These are phyloP conservation scores for Phyllosticta citribraziliensis DNA, from an alignment of 2,329 filamentous ascomycete genomes.

Conservation along the genomic window DNA sequence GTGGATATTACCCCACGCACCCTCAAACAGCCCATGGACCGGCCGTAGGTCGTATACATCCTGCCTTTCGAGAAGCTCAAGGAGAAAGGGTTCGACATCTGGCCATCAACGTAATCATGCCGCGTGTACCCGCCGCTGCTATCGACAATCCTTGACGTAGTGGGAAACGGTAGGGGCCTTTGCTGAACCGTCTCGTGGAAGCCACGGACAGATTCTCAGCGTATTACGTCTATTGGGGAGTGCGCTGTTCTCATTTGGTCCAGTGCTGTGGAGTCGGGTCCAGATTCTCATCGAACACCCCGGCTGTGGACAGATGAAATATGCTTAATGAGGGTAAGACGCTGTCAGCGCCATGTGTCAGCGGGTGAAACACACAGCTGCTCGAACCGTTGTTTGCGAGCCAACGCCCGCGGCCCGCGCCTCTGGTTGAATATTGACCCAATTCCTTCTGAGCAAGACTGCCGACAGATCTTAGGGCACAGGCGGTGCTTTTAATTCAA, in stretches of 20 bases:
- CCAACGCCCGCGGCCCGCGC: neutral
- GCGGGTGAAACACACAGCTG: slow-evolving; percentile 6
- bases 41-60: neutral
- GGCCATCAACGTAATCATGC: neutral
- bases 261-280: slow-evolving; percentile 6
- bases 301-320: slow-evolving; percentile 8
- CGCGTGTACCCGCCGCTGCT: neutral
- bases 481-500: neutral
- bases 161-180: neutral
- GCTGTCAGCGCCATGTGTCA: slow-evolving; percentile 8
- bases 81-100: neutral
- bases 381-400: neutral
- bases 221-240: neutral
- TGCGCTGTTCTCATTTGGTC: neutral
- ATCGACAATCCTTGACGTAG: neutral
- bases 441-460: neutral
- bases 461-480: neutral
- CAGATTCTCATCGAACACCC: slow-evolving; percentile 7
- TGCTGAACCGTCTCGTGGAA: neutral
- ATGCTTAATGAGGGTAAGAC: neutral
- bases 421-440: neutral
- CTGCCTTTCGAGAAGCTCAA: neutral
- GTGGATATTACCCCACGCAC: neutral
- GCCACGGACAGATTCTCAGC: neutral
- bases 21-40: neutral